Evolutionary conservation across 306 rosid species (phyloP).

Genomic region (Comarum palustre): DNA sequence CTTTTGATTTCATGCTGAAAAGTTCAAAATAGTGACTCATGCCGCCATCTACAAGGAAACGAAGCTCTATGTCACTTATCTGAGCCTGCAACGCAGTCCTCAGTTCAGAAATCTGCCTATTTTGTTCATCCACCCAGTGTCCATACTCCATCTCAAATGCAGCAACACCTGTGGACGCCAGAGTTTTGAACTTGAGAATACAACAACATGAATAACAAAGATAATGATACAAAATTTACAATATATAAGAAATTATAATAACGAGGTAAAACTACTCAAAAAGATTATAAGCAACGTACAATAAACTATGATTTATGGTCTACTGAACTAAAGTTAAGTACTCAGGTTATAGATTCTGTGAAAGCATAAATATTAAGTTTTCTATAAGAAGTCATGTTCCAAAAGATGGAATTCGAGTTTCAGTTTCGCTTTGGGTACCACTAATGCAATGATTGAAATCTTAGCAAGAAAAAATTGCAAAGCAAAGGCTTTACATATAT

Average conservation of each 20-base stretch:
- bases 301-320: not conserved
- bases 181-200: constrained; percentile 26
- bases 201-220: not conserved
- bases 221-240: not conserved
- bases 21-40: constrained; percentile 74
- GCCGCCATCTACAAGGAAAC: constrained; percentile 53
- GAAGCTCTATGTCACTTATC: constrained; percentile 56
- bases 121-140: constrained; percentile 81
- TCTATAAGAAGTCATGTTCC: not conserved
- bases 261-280: not conserved
- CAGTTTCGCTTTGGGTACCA: not conserved
- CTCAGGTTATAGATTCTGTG: not conserved
- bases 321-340: not conserved
- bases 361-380: not conserved
- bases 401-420: not conserved
- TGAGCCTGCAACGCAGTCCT: constrained; percentile 58
- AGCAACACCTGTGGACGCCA: constrained; percentile 47
- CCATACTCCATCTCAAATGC: constrained; percentile 77
- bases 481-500: not conserved
- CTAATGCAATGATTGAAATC: not conserved
- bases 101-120: constrained; percentile 54
- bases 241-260: not conserved
- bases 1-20: constrained; percentile 72
- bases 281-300: not conserved
- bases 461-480: not conserved